Percentiles rank a stretch among this genome's conserved stretches.
Conservation (phyloP, 2,329 filamentous ascomycete genomes). For the Sclerotinia trifoliorum region DNA sequence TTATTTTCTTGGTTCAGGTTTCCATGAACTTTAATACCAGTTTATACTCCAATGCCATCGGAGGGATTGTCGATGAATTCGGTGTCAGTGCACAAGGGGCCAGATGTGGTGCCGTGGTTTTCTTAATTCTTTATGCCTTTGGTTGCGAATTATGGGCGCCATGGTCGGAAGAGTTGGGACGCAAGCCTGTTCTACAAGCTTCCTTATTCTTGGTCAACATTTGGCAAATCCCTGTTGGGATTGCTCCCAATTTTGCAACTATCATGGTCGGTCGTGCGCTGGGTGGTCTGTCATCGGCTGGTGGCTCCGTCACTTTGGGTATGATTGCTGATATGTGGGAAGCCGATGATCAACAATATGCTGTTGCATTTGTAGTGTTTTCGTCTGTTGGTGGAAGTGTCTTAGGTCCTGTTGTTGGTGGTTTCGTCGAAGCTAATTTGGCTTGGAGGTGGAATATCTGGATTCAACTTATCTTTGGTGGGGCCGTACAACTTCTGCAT, state of each 20-base stretch:
- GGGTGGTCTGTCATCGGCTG: conserved; percentile 68
- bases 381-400: conserved; percentile 77
- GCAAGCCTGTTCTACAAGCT: conserved; percentile 71
- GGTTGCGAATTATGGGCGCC: conserved; percentile 88
- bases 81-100: conserved; percentile 65
- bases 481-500: conserved; percentile 64
- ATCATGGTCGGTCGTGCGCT: conserved; percentile 69
- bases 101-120: conserved; percentile 72
- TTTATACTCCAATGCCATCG: conserved; percentile 67
- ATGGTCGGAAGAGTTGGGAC: conserved; percentile 80
- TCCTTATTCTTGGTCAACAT: conserved; percentile 75
- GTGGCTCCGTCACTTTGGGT: conserved; percentile 70
- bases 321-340: conserved; percentile 77
- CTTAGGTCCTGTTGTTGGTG: conserved; percentile 74
- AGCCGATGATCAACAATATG: conserved; percentile 69
- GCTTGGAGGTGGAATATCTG: conserved; percentile 78
- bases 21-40: conserved; percentile 81
- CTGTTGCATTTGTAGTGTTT: conserved; percentile 74
- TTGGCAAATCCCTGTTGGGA: conserved; percentile 69
- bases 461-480: conserved; percentile 81
- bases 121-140: conserved; percentile 77
- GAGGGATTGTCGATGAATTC: conserved; percentile 66
- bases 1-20: conserved; percentile 71
- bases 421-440: conserved; percentile 67
- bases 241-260: conserved; percentile 70